Base-by-base conservation (phyloP, 139 green algal genomes). In the Asterochloris erici region DNA sequence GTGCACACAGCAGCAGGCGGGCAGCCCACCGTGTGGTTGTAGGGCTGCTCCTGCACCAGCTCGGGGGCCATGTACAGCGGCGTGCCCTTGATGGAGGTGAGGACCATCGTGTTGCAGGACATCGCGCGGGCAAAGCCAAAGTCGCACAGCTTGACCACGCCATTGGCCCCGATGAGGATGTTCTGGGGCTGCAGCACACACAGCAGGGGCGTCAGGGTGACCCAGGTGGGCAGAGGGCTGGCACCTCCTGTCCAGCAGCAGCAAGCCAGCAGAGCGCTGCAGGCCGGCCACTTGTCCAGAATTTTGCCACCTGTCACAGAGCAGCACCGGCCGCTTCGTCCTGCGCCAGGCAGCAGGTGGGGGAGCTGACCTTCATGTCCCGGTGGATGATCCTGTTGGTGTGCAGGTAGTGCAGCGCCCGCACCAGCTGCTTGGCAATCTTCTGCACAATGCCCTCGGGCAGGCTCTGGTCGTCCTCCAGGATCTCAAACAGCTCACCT, bases 31-130 rank as follows among this genome's bases (percentile, higher is more conserved):
- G 93, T 94, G 89, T 98, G 93, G 83, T 94, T 95, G 89, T 98
- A 99, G 10, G 97, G 94, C 88, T 98, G 92, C 87, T 99, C 97
- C 84, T 99, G 95, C 71, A 99, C 96, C 47, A 99, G 91, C 88
- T 99, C 97, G 24, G 97, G 97, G 14, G 97, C 97, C 94, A 99
- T 99, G 93, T 99, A 99, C 68, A 99, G 89, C 11, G 97, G 97
- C 54, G 97, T 99, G 80, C 97, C 96, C 90, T 99, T 98, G 83
- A 98, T 98, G 77, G 89, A 96, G 1, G 94, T 98, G 66, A 98
- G 86, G 81, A 98, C 92, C 90, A 98, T 95, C 19, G 97, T 99
- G 85, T 94, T 95, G 82, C 81, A 89, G 66, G 86, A 94, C 92
- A 99, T 98, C 71, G 96, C 95, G 12, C 88, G 84, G 17, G 94